Conservation (phyloP, 83 land plant genomes). For the Diphasiastrum complanatum region DNA sequence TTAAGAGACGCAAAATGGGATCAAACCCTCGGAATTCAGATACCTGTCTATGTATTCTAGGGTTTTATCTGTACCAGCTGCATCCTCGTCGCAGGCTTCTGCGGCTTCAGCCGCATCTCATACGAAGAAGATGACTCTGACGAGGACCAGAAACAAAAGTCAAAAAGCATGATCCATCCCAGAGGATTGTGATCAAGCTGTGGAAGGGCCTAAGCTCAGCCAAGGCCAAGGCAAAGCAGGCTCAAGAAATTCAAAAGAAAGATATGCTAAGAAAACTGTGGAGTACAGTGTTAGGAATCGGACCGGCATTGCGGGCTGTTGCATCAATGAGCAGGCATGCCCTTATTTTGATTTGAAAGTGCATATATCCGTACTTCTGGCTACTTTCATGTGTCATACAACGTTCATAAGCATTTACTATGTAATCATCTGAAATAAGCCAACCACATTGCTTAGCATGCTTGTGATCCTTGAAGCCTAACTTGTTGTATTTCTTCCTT, state of each 20-base stretch:
- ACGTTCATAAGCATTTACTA: too few relatives aligned
- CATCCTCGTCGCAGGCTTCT: too few relatives aligned
- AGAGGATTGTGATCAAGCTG: slow-evolving; percentile 96
- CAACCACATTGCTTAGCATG: background rate
- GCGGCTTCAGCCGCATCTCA: slow-evolving; percentile 43
- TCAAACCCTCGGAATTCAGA: too few relatives aligned
- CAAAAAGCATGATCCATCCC: slow-evolving; percentile 79
- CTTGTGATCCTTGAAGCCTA: too few relatives aligned
- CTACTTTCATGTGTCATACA: background rate
- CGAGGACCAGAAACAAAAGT: slow-evolving; percentile 23
- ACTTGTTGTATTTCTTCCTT: too few relatives aligned
- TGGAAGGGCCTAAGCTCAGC: slow-evolving; percentile 81
- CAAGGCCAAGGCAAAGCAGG: slow-evolving; percentile 58
- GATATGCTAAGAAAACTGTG: slow-evolving; percentile 45
- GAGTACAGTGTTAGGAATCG: slow-evolving; percentile 62
- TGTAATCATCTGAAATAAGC: background rate
- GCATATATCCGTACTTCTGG: background rate
- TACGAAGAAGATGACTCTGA: slow-evolving; percentile 41
- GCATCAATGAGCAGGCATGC: slow-evolving; percentile 93
- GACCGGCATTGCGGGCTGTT: slow-evolving; percentile 79
- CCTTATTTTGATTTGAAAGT: background rate
- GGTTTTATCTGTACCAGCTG: too few relatives aligned
- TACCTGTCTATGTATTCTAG: too few relatives aligned
- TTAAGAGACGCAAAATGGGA: too few relatives aligned
- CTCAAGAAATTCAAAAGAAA: slow-evolving; percentile 53